Base-by-base conservation (phyloP, 805 yeast species). In the Cyberlindnera galapagoensis region DNA sequence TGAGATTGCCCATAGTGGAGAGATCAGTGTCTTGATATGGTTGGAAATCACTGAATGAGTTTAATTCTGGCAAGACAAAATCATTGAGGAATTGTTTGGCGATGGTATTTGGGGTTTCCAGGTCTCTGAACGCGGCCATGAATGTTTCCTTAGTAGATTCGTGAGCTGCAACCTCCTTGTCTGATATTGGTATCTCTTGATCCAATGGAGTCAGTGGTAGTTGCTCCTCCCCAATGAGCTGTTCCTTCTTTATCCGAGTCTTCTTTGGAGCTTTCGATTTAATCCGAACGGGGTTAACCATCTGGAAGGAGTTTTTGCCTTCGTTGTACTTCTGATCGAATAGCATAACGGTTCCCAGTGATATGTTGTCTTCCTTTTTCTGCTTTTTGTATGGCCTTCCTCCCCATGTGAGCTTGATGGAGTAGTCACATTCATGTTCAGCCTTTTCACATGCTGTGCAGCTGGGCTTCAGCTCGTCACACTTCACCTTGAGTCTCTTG, bases 391-490 rank as follows among this genome's bases (percentile, higher is more conserved):
- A 71, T 0, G 84, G 84, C 30, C 87, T 55, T 0, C 88, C 88
- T 13, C 85, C 87, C 90, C 90, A 82, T 0, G 74, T 69, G 20
- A 81, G 58, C 39, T 67, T 71, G 8, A 81, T 45, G 4, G 77
- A 60, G 43, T 81, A 82, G 47, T 80, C 87, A 54, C 92, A 81
- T 2, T 44, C 38, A 11, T 56, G 52, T 1, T 57, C 54, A 3
- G 66, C 54, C 39, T 69, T 74, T 1, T 47, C 24, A 49, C 94
- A 82, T 36, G 69, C 63, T 1, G 67, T 45, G 46, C 94, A 82
- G 1, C 47, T 38, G 0, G 92, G 92, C 47, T 76, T 77, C 13
- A 33, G 40, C 50, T 81, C 90, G 44, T 77, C 80, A 48, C 94
- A 82, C 52, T 82, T 80, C 21, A 76, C 67, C 49, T 77, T 79